These are phyloP conservation scores for Magnusiomyces suaveolens DNA, from an alignment of 1,139 yeast genomes.

Conservation along the genomic window DNA sequence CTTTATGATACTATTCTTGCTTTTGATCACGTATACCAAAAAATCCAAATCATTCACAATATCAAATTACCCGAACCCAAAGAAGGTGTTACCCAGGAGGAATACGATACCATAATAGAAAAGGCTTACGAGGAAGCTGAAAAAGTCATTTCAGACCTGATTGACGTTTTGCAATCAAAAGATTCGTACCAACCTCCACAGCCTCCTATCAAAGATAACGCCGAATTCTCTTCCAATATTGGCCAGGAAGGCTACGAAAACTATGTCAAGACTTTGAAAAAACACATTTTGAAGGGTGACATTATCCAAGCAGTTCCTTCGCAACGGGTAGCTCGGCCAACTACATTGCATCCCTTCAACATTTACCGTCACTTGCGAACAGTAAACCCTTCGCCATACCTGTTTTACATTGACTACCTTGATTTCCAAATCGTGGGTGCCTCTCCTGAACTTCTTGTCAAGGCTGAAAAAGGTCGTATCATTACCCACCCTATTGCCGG, in stretches of 20 bases:
- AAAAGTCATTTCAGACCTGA: slow-evolving; percentile 48
- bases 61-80: slow-evolving; percentile 36
- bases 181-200: slow-evolving; percentile 51
- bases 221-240: slow-evolving; percentile 68
- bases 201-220: slow-evolving; percentile 48
- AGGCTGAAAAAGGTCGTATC: slow-evolving; percentile 67
- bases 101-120: slow-evolving; percentile 30
- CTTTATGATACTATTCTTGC: slow-evolving; percentile 82
- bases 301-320: slow-evolving; percentile 97
- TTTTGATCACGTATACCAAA: slow-evolving; percentile 85
- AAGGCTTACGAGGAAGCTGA: slow-evolving; percentile 49
- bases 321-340: slow-evolving; percentile 90
- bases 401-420: slow-evolving; percentile 82
- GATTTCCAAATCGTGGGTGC: slow-evolving; percentile 96
- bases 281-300: slow-evolving; percentile 82
- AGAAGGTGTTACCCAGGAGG: slow-evolving; percentile 17
- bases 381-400: slow-evolving; percentile 93
- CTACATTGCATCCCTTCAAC: slow-evolving; percentile 91
- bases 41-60: slow-evolving; percentile 83
- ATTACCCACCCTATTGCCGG: slow-evolving; percentile 98
- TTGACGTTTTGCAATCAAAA: slow-evolving; percentile 41
- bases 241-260: slow-evolving; percentile 88
- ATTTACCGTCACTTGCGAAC: slow-evolving; percentile 88
- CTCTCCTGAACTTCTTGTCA: slow-evolving; percentile 87
- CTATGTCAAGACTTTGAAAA: slow-evolving; percentile 64